phyloP scores from a whole-genome alignment of 1,284 basidiomycete species.

The Neonothopanus nambi region DNA sequence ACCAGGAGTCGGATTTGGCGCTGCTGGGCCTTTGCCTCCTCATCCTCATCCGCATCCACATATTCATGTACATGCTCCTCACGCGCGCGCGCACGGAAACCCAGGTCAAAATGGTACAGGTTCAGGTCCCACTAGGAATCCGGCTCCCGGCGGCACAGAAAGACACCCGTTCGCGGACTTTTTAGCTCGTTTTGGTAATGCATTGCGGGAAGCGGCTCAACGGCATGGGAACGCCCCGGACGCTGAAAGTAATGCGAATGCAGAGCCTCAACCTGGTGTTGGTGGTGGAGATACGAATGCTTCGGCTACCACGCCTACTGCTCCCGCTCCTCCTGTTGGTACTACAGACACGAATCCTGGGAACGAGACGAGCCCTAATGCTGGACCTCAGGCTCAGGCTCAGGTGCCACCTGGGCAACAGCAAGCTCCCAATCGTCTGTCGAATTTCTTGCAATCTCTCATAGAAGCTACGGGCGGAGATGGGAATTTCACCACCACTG shows the following conservation, averaged over 20 bases:
- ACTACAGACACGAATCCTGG: no score
- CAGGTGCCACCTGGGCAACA: no score
- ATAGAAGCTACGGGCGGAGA: background rate
- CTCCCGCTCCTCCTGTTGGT: no score
- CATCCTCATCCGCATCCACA: background rate
- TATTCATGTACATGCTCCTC: background rate
- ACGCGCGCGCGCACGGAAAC: background rate
- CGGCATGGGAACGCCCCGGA: no score
- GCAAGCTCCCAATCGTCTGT: background rate
- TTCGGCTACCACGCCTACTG: no score
- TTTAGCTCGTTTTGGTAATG: no score
- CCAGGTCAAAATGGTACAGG: background rate
- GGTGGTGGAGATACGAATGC: no score
- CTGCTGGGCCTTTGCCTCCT: background rate
- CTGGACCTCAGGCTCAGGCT: no score
- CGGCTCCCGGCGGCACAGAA: background rate
- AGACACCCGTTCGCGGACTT: background rate
- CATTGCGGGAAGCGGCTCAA: no score
- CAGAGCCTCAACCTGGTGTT: no score
- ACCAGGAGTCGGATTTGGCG: constrained; percentile 7
- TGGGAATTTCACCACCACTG: background rate
- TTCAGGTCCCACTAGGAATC: background rate
- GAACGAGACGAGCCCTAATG: no score
- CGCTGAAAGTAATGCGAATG: no score
- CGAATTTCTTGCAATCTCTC: background rate